Evolutionary conservation across 768 basidiomycete species (phyloP).

Genomic region (Obba rivulosa): DNA sequence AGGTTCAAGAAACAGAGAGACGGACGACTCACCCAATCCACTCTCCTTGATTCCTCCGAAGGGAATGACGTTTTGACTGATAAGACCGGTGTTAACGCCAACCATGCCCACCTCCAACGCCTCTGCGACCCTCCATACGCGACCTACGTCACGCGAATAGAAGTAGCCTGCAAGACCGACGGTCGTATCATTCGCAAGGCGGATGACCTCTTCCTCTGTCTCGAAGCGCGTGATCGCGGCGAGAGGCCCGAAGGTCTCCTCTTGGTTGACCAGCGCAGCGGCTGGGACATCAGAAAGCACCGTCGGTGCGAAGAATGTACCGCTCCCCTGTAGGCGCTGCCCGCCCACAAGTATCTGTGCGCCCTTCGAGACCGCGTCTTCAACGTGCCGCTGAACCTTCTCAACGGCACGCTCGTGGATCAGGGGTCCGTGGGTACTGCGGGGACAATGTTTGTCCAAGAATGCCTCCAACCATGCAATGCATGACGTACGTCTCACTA

Average conservation of each 20-base stretch:
- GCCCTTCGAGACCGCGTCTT: conserved; percentile 81
- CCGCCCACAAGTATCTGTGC: conserved; percentile 92
- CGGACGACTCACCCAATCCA: conserved; percentile 46
- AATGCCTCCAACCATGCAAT: too few relatives aligned
- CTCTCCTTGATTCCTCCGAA: conserved; percentile 93
- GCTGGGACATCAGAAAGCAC: conserved; percentile 80
- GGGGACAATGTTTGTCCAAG: neutral
- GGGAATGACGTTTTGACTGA: conserved; percentile 76
- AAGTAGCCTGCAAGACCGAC: conserved; percentile 94
- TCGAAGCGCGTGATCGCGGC: conserved; percentile 86
- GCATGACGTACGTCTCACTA: conserved; percentile 53
- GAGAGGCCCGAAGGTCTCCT: conserved; percentile 96
- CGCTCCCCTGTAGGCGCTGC: conserved; percentile 49
- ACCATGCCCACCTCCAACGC: conserved; percentile 93
- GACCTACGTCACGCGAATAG: conserved; percentile 79
- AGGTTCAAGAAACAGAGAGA: neutral
- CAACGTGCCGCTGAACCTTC: conserved; percentile 82
- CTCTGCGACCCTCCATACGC: conserved; percentile 94
- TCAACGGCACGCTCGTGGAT: conserved; percentile 83
- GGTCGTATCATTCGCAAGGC: conserved; percentile 75
- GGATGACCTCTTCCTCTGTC: conserved; percentile 90
- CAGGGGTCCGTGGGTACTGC: conserved; percentile 89
- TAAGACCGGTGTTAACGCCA: conserved; percentile 73
- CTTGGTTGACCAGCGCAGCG: conserved; percentile 58
- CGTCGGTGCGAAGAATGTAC: conserved; percentile 81